Evolutionary conservation across 768 basidiomycete genomes (phyloP).

Genomic region (Cubamyces sp.): DNA sequence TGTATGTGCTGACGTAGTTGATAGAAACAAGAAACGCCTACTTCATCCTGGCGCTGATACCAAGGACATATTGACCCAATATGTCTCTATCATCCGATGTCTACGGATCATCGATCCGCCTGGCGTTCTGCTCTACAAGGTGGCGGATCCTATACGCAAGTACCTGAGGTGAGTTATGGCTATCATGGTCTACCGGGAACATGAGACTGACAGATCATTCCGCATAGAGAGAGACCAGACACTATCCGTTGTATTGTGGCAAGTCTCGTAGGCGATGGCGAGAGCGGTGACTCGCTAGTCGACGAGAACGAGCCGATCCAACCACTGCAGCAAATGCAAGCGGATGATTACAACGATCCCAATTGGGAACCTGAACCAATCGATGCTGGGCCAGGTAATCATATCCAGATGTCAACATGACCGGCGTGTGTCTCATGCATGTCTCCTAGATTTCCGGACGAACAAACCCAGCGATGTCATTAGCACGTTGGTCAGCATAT

Average conservation of each 20-base stretch:
- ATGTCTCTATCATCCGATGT: slow-evolving; percentile 91
- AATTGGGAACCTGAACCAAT: slow-evolving; percentile 97
- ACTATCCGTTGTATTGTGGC: slow-evolving; percentile 94
- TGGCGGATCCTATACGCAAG: slow-evolving; percentile 88
- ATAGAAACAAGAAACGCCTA: slow-evolving; percentile 82
- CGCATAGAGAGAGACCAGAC: slow-evolving; percentile 76
- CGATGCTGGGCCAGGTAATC: slow-evolving; percentile 90
- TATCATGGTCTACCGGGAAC: too few species aligned
- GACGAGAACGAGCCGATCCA: slow-evolving; percentile 85
- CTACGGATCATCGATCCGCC: slow-evolving; percentile 90
- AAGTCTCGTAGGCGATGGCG: slow-evolving; percentile 85
- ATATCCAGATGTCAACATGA: background rate
- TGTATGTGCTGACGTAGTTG: background rate
- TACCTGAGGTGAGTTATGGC: slow-evolving; percentile 88
- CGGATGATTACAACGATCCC: slow-evolving; percentile 88
- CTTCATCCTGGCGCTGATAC: slow-evolving; percentile 97
- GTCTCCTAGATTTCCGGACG: slow-evolving; percentile 78
- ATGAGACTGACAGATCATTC: background rate
- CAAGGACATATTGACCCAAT: slow-evolving; percentile 84
- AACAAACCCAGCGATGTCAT: slow-evolving; percentile 93
- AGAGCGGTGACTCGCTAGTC: slow-evolving; percentile 77
- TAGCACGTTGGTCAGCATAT: slow-evolving; percentile 95
- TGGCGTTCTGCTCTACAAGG: slow-evolving; percentile 90
- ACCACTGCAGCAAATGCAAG: slow-evolving; percentile 71
- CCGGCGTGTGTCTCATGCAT: background rate